Base-by-base conservation (phyloP, 306 rosid genomes). In the Fagus crenata region DNA sequence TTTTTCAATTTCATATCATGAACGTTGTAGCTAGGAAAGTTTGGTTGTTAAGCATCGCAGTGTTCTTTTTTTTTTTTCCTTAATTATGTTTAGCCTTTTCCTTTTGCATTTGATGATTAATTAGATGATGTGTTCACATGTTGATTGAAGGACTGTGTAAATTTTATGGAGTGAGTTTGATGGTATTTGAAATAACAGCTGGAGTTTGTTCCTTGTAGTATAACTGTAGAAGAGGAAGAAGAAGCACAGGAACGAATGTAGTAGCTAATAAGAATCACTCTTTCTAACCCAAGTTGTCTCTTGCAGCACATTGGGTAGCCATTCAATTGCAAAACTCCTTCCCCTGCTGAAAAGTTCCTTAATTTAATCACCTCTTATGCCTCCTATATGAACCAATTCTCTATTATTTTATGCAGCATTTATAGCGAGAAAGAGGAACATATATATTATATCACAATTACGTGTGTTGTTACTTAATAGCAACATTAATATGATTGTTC, bases 121-220 rank as follows among this genome's bases (percentile, higher is more conserved):
- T 80, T 17, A 80, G 49, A 75, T 79, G 7, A 39, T 79, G 53
- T 79, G 77, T 53, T 77, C 75, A 69, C 63, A 65, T 80, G 83
- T 41, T 70, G 79, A 75, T 75, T 74, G 83, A 83, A 65, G 69
- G 61, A 64, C 56, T 72, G 69, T 91, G 89, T 91, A 89, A 81
- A 87, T 83, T 82, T 59, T 31, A 46, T 70, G 77, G 22, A 43
- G 78, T 78, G 80, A 80, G 69, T 80, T 86, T 81, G 75, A 49
- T 71, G 80, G 35, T 33, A 53, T 22, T 22, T 33, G 14, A 37
- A 78, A 43, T 64, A 56, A 75, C 54, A 55, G 60, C 6, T 56
- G 14, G 56, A 37, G 76, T 71, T 64, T 40, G 72, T 75, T 75
- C 58, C 13, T 77, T 22, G 68, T 53, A 33, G 17, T 7, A 49